A percentile compares a stretch with the other conserved stretches of the same genome.
These are phyloP conservation scores for Datura wrightii DNA, from an alignment of 257 asterid genomes.

Conservation along the genomic window DNA sequence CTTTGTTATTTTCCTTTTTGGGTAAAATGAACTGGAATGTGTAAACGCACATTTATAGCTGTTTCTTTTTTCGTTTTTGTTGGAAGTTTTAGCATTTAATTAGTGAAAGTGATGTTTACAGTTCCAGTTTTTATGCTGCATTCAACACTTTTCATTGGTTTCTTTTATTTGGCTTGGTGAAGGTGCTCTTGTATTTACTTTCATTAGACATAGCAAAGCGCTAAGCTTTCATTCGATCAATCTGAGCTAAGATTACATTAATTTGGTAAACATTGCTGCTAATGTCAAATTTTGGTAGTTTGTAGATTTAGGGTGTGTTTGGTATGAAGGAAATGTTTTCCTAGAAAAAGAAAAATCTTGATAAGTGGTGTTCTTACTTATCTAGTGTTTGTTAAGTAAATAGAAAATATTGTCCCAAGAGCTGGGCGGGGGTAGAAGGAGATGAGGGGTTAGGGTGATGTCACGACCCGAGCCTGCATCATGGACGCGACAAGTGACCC, in stretches of 20 bases:
- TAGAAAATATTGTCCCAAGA: neutral
- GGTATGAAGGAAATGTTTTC: neutral
- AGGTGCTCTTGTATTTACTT: neutral
- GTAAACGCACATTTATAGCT: neutral
- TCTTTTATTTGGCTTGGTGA: neutral
- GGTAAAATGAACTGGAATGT: neutral
- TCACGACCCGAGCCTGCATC: too few species aligned
- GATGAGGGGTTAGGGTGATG: neutral
- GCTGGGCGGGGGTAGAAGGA: neutral
- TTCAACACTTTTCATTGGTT: neutral
- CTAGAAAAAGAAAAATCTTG: neutral
- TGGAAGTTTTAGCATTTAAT: neutral
- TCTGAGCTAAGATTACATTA: constrained; percentile 2
- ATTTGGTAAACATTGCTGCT: neutral
- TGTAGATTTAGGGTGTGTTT: neutral
- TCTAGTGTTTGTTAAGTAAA: neutral
- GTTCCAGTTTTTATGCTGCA: neutral
- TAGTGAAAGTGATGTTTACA: neutral
- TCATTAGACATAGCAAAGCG: neutral
- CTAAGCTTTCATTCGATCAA: neutral
- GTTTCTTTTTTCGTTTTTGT: neutral
- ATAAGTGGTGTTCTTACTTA: neutral
- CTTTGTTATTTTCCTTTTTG: neutral
- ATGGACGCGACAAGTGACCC: too few species aligned
- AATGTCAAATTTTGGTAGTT: neutral